A percentile compares a stretch with the other conserved stretches of the same genome.
Evolutionary conservation across 768 basidiomycete genomes (phyloP).

Genomic region (Hygrocybe coccinea): DNA sequence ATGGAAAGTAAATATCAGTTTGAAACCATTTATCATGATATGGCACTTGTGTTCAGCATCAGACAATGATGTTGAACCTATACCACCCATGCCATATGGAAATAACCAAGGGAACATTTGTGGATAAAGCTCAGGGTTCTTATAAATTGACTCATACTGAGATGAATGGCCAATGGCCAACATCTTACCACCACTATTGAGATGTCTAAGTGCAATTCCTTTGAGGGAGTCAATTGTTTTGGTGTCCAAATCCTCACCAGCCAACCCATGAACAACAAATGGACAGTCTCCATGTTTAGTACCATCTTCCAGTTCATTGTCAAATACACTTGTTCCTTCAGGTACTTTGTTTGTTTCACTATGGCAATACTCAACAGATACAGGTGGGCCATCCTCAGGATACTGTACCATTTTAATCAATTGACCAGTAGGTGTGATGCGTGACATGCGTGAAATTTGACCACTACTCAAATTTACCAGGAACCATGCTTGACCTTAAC

Average conservation of each 20-base stretch:
- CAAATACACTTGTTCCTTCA: slow-evolving; percentile 11
- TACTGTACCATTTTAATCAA: slow-evolving; percentile 22
- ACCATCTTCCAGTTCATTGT: slow-evolving; percentile 20
- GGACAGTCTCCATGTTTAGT: slow-evolving; percentile 28
- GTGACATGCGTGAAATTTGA: slow-evolving; percentile 7
- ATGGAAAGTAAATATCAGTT: slow-evolving; percentile 31
- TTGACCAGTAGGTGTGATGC: slow-evolving; percentile 15
- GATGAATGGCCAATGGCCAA: slow-evolving; percentile 19
- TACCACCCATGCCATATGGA: slow-evolving; percentile 27
- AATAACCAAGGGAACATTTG: slow-evolving; percentile 34
- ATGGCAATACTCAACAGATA: slow-evolving; percentile 20
- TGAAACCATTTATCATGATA: slow-evolving; percentile 41
- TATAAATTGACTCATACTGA: slow-evolving; percentile 16
- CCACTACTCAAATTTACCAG: neutral
- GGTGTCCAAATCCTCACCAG: slow-evolving; percentile 17
- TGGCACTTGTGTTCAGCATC: slow-evolving; percentile 20
- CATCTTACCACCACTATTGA: slow-evolving; percentile 11
- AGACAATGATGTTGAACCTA: slow-evolving; percentile 14
- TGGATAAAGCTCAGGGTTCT: slow-evolving; percentile 29
- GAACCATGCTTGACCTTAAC: neutral
- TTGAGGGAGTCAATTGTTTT: slow-evolving; percentile 15
- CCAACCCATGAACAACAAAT: slow-evolving; percentile 37
- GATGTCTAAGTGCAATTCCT: slow-evolving; percentile 21
- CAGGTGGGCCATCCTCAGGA: slow-evolving; percentile 13
- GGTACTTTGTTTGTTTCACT: slow-evolving; percentile 1